These are phyloP conservation scores for Rhododendron vialii DNA, from an alignment of 148 eudicot species.

Conservation along the genomic window DNA sequence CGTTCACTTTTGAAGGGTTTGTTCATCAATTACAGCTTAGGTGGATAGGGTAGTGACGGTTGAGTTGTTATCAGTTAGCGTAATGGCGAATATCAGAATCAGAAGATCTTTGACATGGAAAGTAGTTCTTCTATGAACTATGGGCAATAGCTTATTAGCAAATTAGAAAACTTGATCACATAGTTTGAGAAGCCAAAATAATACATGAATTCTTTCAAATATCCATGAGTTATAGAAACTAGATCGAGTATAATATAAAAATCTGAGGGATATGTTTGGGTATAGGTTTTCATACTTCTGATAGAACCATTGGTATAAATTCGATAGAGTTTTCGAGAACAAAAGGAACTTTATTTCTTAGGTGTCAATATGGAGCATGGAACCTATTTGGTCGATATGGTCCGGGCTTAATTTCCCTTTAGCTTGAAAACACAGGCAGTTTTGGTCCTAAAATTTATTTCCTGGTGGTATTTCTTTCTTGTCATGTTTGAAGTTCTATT, in stretches of 20 bases:
- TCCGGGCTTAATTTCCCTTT: not conserved
- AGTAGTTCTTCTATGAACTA: not conserved
- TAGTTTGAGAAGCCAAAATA: not conserved
- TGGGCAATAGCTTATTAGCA: not conserved
- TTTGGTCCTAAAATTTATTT: not conserved
- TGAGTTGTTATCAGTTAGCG: not conserved
- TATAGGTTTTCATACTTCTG: not conserved
- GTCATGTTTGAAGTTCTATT: not conserved
- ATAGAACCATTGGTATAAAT: not conserved
- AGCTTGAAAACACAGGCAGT: not conserved
- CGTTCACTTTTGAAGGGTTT: slow-evolving; percentile 5
- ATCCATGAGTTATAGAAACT: not conserved
- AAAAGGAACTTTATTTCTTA: not conserved
- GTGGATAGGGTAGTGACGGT: not conserved
- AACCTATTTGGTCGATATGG: not conserved
- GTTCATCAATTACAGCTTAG: not conserved
- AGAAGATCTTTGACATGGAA: not conserved
- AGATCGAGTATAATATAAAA: not conserved
- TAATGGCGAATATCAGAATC: not conserved
- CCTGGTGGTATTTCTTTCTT: not conserved
- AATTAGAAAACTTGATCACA: not conserved
- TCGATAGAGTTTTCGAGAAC: not conserved
- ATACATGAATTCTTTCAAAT: not conserved
- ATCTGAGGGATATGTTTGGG: not conserved
- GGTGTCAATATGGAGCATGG: not conserved